Evolutionary conservation across 164 flowering plant genomes (phyloP).

Genomic region (Magnolia kwangsiensis): DNA sequence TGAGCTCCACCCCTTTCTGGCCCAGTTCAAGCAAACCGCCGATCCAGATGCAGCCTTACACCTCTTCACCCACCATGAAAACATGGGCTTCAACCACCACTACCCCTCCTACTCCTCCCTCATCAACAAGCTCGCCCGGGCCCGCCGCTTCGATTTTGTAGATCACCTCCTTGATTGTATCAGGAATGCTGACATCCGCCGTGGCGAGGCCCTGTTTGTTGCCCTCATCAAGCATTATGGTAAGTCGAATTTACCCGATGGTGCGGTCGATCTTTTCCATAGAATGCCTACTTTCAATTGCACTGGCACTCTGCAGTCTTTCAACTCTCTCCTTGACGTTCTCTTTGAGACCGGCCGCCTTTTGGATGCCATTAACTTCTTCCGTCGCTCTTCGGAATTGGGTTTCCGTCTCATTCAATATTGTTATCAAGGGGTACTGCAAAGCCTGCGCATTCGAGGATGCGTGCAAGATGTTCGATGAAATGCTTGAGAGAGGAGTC

Average conservation of each 20-base stretch:
- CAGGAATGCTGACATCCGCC: slow-evolving; percentile 34
- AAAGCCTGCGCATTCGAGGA: slow-evolving; percentile 38
- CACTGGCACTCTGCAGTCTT: slow-evolving; percentile 19
- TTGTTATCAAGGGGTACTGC: slow-evolving; percentile 60
- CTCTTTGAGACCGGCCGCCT: slow-evolving; percentile 47
- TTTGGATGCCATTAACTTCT: slow-evolving; percentile 40
- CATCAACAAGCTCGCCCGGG: slow-evolving; percentile 67
- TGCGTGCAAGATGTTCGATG: slow-evolving; percentile 62
- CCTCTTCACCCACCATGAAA: slow-evolving; percentile 42
- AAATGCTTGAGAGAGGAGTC: slow-evolving; percentile 72
- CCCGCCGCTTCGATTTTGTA: slow-evolving; percentile 47
- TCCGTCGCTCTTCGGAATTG: slow-evolving; percentile 32
- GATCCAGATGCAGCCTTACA: slow-evolving; percentile 50
- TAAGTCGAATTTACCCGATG: slow-evolving; percentile 39
- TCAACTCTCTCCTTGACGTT: slow-evolving; percentile 58
- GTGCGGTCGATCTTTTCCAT: slow-evolving; percentile 56
- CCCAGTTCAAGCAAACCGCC: slow-evolving; percentile 40
- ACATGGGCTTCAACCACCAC: slow-evolving; percentile 58
- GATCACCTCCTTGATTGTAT: slow-evolving; percentile 41
- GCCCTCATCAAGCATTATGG: slow-evolving; percentile 69
- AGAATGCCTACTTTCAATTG: slow-evolving; percentile 60
- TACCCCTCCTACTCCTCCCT: slow-evolving; percentile 78
- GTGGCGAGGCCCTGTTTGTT: slow-evolving; percentile 55
- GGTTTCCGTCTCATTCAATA: slow-evolving; percentile 77
- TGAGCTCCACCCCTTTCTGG: slow-evolving; percentile 42